Evolutionary conservation across 1,139 yeast species (phyloP), one percentile per base, ranked within the genome.

Genomic region (Lodderomyces metapsilosis): DNA sequence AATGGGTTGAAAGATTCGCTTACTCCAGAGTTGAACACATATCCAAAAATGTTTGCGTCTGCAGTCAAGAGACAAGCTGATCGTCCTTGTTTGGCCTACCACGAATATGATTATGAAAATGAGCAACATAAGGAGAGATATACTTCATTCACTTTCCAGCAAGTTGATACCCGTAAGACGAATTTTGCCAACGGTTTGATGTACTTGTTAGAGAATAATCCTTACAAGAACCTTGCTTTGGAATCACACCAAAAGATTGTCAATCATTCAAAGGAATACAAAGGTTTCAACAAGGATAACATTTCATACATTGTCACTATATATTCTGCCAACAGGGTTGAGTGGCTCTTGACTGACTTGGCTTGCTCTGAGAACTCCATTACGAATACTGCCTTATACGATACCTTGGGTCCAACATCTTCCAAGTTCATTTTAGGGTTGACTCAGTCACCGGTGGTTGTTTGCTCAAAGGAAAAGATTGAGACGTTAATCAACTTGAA

Each of bases 361-460:
- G 68, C 69, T 4, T 67, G 72, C 44, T 49, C 62, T 3, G 56
- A 68, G 17, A 66, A 52, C 47, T 58, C 71, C 6, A 57, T 70
- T 38, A 62, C 73, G 32, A 61, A 57, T 43, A 67, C 74, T 13
- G 68, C 73, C 1, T 58, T 69, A 39, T 70, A 70, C 45, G 74
- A 69, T 43, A 68, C 70, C 34, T 62, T 68, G 48, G 74, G 74
- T 2, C 58, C 57, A 1, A 59, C 56, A 11, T 59, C 70, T 21
- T 64, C 73, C 4, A 54, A 53, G 45, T 65, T 56, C 47, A 68
- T 70, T 35, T 58, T 69, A 45, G 58, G 58, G 36, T 50, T 56
- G 34, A 68, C 74, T 25, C 53, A 61, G 36, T 61, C 70, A 23
- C 75, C 75, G 1, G 56, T 66, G 1, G 60, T 70, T 18, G 53